These are phyloP conservation scores for Penicillium olsonii DNA, from an alignment of 2,329 filamentous ascomycete species.

Conservation along the genomic window DNA sequence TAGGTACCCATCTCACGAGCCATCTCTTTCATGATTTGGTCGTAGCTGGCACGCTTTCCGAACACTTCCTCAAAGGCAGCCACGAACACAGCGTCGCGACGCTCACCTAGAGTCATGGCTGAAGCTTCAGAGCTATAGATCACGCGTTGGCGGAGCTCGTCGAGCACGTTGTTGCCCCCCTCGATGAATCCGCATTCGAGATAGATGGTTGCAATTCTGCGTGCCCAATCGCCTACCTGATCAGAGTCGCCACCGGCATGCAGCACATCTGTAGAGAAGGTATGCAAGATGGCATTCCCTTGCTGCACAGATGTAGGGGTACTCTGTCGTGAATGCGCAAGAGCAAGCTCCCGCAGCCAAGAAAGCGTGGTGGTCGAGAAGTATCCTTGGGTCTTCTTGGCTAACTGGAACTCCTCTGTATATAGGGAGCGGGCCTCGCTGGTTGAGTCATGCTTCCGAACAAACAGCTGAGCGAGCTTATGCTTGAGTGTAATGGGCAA, in stretches of 20 bases:
- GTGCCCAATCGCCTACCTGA: slow-evolving; percentile 49
- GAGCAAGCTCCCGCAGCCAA: slow-evolving; percentile 47
- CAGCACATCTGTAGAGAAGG: slow-evolving; percentile 46
- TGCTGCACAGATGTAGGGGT: slow-evolving; percentile 42
- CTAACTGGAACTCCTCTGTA: slow-evolving; percentile 46
- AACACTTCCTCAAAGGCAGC: slow-evolving; percentile 49
- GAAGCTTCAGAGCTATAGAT: slow-evolving; percentile 46
- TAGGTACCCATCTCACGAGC: slow-evolving; percentile 47
- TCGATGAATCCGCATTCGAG: slow-evolving; percentile 45
- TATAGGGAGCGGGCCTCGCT: slow-evolving; percentile 43
- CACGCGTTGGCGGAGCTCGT: slow-evolving; percentile 53
- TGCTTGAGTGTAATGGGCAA: slow-evolving; percentile 52
- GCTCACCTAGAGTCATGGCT: slow-evolving; percentile 31
- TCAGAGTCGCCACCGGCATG: slow-evolving; percentile 44
- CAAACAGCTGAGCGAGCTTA: slow-evolving; percentile 52
- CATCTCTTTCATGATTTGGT: slow-evolving; percentile 47
- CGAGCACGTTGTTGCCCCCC: slow-evolving; percentile 45
- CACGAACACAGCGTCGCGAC: slow-evolving; percentile 47
- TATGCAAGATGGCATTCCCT: slow-evolving; percentile 43
- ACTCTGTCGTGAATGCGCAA: slow-evolving; percentile 43
- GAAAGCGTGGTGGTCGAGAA: slow-evolving; percentile 50
- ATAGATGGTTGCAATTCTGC: slow-evolving; percentile 50
- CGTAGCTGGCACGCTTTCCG: slow-evolving; percentile 36
- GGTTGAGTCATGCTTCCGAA: slow-evolving; percentile 41
- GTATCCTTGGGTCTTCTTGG: slow-evolving; percentile 48